Evolutionary conservation across 2,329 filamentous ascomycete genomes (phyloP).

Genomic region (Fonsecaea multimorphosa): DNA sequence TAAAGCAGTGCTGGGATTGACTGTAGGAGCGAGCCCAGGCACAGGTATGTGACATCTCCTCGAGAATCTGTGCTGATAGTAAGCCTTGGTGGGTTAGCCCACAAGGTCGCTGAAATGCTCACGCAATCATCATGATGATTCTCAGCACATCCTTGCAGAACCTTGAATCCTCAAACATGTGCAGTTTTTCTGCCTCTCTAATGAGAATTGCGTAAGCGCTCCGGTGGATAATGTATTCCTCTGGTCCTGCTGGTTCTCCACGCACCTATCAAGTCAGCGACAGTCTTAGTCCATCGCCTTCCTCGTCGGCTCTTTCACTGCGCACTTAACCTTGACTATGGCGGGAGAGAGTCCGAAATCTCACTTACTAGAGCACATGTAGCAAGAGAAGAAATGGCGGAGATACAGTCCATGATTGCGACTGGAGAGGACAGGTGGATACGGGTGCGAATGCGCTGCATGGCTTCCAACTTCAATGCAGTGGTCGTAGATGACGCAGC

Average conservation of each 20-base stretch:
- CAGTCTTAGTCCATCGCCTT: neutral
- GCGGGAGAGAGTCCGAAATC: neutral
- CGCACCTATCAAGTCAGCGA: slow-evolving; percentile 26
- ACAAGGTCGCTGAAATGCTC: neutral
- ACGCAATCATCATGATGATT: slow-evolving; percentile 29
- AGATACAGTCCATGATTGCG: slow-evolving; percentile 23
- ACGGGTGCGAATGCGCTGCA: slow-evolving; percentile 20
- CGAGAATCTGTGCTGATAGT: slow-evolving; percentile 10
- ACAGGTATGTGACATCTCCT: slow-evolving; percentile 26
- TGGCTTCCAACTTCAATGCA: slow-evolving; percentile 27
- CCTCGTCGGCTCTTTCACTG: neutral
- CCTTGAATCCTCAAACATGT: slow-evolving; percentile 25
- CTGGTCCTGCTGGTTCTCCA: slow-evolving; percentile 20
- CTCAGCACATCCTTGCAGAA: slow-evolving; percentile 28
- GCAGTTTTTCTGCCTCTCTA: slow-evolving; percentile 17
- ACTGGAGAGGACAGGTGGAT: slow-evolving; percentile 12
- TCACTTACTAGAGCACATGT: slow-evolving; percentile 28
- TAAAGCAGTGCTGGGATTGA: slow-evolving; percentile 14
- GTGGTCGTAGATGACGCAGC: slow-evolving; percentile 14
- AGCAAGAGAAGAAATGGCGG: slow-evolving; percentile 27
- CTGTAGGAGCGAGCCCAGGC: slow-evolving; percentile 20
- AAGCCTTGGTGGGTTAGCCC: neutral
- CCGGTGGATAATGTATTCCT: slow-evolving; percentile 28
- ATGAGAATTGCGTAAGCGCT: slow-evolving; percentile 27
- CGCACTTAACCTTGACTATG: neutral